These are phyloP conservation scores for Tieghemostelium lacteum DNA, from an alignment of 78 protist species.

Conservation along the genomic window DNA sequence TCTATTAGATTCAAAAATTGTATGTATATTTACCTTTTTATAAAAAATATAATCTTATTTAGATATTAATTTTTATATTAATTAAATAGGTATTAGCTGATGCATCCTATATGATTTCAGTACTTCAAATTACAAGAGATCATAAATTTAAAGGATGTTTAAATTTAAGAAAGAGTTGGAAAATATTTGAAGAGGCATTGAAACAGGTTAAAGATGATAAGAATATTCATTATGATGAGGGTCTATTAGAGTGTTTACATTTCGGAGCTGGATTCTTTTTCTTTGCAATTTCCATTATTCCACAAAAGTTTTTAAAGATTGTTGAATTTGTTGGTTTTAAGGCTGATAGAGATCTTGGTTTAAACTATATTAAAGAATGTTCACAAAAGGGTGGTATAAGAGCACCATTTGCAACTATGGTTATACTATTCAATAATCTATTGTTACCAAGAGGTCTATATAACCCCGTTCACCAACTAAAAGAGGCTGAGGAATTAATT, in stretches of 20 bases:
- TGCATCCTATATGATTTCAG: conserved; percentile 61
- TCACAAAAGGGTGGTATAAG: conserved; percentile 24
- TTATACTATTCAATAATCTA: conserved; percentile 66
- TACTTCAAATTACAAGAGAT: conserved; percentile 54
- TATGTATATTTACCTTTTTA: background rate
- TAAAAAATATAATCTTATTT: background rate
- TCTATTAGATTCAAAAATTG: conserved; percentile 48
- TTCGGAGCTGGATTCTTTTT: conserved; percentile 76
- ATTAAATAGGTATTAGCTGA: conserved; percentile 57
- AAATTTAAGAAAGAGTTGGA: conserved; percentile 79
- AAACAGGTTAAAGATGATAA: conserved; percentile 46
- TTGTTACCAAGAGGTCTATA: conserved; percentile 71
- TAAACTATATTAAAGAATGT: conserved; percentile 38
- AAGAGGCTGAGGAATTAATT: conserved; percentile 50
- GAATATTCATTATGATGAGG: conserved; percentile 13
- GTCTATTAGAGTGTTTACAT: conserved; percentile 38
- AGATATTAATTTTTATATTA: too few relatives aligned
- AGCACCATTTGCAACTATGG: conserved; percentile 64
- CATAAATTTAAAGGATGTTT: conserved; percentile 54
- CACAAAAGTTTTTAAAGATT: conserved; percentile 38
- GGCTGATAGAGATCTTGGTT: conserved; percentile 64
- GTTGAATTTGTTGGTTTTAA: conserved; percentile 75
- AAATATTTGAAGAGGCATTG: conserved; percentile 57
- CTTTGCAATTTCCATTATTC: conserved; percentile 74
- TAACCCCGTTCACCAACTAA: conserved; percentile 47